A percentile compares a stretch with the other conserved stretches of the same genome.
phyloP scores from a whole-genome alignment of 225 moss, liverwort and hornwort genomes.

The Polytrichum commune region DNA sequence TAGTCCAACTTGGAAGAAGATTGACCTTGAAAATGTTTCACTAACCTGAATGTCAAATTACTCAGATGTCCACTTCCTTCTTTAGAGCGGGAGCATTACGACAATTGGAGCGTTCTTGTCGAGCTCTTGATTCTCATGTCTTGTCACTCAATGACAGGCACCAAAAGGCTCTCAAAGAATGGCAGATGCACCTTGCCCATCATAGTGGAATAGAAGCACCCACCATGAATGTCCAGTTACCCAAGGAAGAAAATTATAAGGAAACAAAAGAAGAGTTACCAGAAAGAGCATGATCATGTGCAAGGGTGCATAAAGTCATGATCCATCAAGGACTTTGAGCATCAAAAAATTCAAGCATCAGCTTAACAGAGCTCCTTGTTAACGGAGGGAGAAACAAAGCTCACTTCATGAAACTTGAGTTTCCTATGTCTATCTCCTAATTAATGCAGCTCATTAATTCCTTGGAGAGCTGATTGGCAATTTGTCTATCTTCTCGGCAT shows the following conservation, averaged over 20 bases:
- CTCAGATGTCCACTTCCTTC: background rate
- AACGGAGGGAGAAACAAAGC: background rate
- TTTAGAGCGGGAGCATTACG: conserved; percentile 20
- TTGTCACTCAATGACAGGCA: conserved; percentile 6
- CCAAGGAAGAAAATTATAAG: background rate
- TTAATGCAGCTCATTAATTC: no score
- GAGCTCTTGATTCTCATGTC: conserved; percentile 16
- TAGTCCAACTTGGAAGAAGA: background rate
- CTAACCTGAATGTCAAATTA: background rate
- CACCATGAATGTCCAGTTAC: conserved; percentile 4
- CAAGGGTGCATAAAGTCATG: background rate
- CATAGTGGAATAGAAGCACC: conserved; percentile 14
- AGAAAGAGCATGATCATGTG: background rate
- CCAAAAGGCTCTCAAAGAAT: conserved; percentile 17
- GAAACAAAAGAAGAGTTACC: background rate
- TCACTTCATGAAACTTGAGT: background rate
- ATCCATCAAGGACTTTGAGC: background rate
- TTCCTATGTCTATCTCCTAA: no score
- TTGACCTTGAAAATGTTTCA: background rate
- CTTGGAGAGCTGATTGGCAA: no score
- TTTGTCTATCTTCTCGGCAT: no score
- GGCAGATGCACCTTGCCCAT: conserved; percentile 20
- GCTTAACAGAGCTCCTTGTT: background rate
- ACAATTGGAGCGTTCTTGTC: conserved; percentile 19
- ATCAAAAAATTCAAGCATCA: background rate